Evolutionary conservation across 208 protist genomes (phyloP), one percentile per base, ranked within the genome.

Genomic region (Jaenimonas drosophilae): DNA sequence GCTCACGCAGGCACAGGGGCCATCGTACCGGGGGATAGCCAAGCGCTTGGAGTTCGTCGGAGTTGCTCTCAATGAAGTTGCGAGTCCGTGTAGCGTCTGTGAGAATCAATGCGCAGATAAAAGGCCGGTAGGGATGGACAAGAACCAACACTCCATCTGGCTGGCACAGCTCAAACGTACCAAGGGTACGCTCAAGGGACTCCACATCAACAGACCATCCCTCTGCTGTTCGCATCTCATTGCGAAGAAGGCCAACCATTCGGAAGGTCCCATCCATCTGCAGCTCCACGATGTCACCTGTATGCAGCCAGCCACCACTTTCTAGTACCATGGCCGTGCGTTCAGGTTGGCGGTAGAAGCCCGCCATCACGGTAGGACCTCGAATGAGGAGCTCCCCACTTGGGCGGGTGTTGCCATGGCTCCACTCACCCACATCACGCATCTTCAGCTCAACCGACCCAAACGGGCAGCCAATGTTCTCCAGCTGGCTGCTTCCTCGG

Each of bases 271-370:
- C 81, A 16, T 78, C 55, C 1, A 45, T 41, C 24, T 27, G 24
- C 9, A 73, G 60, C 48, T 75, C 52, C 6, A 64, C 83, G 27
- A 94, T 61, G 47, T 88, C 79, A 12, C 79, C 75, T 6, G 85
- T 87, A 59, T 81, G 61, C 55, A 91, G 70, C 70, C 71, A 96
- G 34, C 61, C 66, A 33, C 80, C 61, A 0, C 19, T 20, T 20
- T 85, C 70, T 17, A 94, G 54, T 24, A 65, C 77, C 43, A 64
- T 65, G 20, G 61, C 64, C 3, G 87, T 95, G 17, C 44, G 52
- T 41, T 87, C 68, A 3, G 64, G 56, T 44, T 94, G 70, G 11
- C 73, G 57, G 68, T 93, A 88, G 70, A 94, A 96, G 0, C 89
- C 89, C 12, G 45, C 43, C 45, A 75, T 81, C 19, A 91, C 17